Evolutionary conservation across 257 asterid genomes (phyloP).

Genomic region (Fraxinus cuspidata): DNA sequence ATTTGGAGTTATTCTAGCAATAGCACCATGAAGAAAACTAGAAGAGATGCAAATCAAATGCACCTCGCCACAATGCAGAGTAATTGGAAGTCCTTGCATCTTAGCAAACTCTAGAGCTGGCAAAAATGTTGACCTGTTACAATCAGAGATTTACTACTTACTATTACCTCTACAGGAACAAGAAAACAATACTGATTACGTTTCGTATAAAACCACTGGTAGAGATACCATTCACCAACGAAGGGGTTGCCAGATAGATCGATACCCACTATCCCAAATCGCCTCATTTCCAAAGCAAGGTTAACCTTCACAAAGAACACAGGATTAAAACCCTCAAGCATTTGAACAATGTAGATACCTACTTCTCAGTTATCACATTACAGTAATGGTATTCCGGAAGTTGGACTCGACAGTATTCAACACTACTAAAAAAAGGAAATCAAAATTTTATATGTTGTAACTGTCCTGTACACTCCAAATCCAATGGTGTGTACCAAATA

Average conservation of each 20-base stretch:
- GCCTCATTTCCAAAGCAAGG: conserved; percentile 75
- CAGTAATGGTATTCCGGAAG: background rate
- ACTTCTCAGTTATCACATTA: conserved; percentile 3
- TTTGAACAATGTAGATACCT: conserved; percentile 2
- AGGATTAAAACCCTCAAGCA: conserved; percentile 14
- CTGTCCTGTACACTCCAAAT: background rate
- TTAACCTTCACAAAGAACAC: conserved; percentile 53
- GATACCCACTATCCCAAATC: conserved; percentile 79
- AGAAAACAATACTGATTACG: background rate
- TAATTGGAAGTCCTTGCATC: conserved; percentile 70
- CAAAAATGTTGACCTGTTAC: conserved; percentile 66
- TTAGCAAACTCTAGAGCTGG: conserved; percentile 86
- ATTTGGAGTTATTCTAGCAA: conserved; percentile 33
- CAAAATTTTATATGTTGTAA: background rate
- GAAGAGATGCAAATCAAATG: conserved; percentile 37
- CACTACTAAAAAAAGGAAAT: background rate
- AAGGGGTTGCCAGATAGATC: conserved; percentile 94
- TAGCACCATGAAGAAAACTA: conserved; percentile 1
- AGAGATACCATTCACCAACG: conserved; percentile 82
- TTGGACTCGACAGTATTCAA: background rate
- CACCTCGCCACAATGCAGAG: conserved; percentile 99
- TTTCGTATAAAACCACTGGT: background rate
- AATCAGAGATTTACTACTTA: conserved; percentile 21
- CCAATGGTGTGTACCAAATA: background rate
- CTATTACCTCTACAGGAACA: conserved; percentile 14